A percentile compares a stretch with the other conserved stretches of the same genome.
Evolutionary conservation across 116 monocot species (phyloP).

Genomic region (Posidonia oceanica): DNA sequence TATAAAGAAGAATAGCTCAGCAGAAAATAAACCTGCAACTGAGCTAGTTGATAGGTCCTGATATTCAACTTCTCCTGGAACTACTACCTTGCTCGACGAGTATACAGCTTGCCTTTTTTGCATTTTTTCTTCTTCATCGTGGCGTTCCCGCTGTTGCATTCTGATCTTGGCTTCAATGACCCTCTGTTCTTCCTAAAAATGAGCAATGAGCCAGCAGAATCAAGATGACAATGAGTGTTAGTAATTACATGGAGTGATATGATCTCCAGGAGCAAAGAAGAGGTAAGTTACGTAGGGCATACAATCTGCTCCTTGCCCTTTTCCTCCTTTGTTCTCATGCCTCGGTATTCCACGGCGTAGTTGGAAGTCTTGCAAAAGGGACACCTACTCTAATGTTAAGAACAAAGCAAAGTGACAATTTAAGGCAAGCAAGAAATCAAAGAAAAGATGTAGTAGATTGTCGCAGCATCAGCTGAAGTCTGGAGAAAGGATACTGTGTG

Average conservation of each 20-base stretch:
- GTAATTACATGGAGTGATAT: neutral
- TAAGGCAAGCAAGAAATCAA: neutral
- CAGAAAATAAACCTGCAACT: constrained; percentile 26
- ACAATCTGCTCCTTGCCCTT: constrained; percentile 85
- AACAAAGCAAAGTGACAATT: neutral
- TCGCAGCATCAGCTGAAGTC: too few species aligned
- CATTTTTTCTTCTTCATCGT: constrained; percentile 69
- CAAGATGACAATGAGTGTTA: neutral
- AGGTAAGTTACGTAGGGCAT: constrained; percentile 10
- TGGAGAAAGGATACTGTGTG: constrained; percentile 77
- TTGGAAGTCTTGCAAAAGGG: constrained; percentile 91
- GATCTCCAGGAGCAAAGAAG: neutral
- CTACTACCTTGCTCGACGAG: constrained; percentile 33
- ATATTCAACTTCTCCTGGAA: constrained; percentile 57
- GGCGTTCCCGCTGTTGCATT: constrained; percentile 64
- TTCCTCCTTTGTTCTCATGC: constrained; percentile 81
- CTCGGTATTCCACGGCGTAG: constrained; percentile 92
- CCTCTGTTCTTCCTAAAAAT: constrained; percentile 80
- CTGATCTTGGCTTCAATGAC: constrained; percentile 97
- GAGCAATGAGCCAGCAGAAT: neutral
- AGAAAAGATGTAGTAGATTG: neutral
- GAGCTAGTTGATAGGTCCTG: constrained; percentile 28
- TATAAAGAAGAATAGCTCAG: neutral
- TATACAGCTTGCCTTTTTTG: constrained; percentile 41
- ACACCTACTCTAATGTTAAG: constrained; percentile 51